Percentiles rank a stretch among this genome's conserved stretches.
These are phyloP conservation scores for Berberis vulgaris DNA, from an alignment of 164 flowering plant genomes.

Conservation along the genomic window DNA sequence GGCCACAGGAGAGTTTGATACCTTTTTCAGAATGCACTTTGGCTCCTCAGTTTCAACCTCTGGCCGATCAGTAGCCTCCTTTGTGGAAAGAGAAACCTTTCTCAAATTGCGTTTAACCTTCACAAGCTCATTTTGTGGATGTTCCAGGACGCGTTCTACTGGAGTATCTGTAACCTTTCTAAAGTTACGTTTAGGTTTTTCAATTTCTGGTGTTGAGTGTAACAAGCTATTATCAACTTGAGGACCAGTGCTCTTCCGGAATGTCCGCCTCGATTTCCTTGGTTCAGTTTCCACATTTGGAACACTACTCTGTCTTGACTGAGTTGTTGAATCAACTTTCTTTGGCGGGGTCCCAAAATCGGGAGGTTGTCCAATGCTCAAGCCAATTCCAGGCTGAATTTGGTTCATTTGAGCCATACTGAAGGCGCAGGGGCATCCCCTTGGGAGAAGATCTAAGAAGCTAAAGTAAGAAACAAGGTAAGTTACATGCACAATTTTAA, in stretches of 20 bases:
- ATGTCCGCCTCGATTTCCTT: conserved; percentile 38
- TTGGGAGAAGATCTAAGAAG: conserved; percentile 55
- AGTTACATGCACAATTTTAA: not conserved
- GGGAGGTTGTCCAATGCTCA: conserved; percentile 65
- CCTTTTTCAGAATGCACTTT: conserved; percentile 28
- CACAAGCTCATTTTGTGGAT: conserved; percentile 62
- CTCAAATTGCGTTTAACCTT: conserved; percentile 63
- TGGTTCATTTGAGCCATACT: conserved; percentile 46
- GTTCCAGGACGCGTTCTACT: conserved; percentile 39
- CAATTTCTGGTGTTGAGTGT: conserved; percentile 37
- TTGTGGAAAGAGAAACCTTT: conserved; percentile 44
- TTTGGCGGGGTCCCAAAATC: conserved; percentile 46
- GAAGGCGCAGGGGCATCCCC: conserved; percentile 52
- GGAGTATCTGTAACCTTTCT: conserved; percentile 38
- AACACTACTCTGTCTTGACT: conserved; percentile 24
- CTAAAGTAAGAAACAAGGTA: conserved; percentile 26
- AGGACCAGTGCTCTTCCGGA: conserved; percentile 34
- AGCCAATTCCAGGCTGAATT: conserved; percentile 75
- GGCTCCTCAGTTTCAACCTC: conserved; percentile 42
- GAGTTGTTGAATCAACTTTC: conserved; percentile 30
- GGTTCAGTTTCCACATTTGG: conserved; percentile 27
- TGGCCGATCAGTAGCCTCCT: conserved; percentile 27
- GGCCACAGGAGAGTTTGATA: conserved; percentile 12
- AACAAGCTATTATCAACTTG: conserved; percentile 31
- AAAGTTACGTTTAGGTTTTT: conserved; percentile 44